Base-by-base conservation (phyloP, 768 basidiomycete species). In the Tricholoma sp. region DNA sequence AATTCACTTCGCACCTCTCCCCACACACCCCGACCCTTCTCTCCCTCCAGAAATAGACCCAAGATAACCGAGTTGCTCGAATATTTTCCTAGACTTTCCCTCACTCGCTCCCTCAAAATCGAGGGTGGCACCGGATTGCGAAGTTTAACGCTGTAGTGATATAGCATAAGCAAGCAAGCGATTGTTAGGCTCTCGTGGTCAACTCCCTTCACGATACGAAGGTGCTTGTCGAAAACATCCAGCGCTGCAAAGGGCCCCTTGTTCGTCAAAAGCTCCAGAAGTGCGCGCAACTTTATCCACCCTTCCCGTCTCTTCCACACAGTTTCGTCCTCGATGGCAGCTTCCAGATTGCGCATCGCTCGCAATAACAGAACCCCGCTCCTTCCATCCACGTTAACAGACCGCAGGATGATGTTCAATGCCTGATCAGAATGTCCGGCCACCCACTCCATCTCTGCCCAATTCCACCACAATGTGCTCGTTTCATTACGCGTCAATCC, bases 401-500 rank as follows among this genome's bases (percentile, higher is more conserved):
- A 78, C 18, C 75, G 78, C 45, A 86, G 66, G 42, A 85, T 74
- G 32, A 88, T 75, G 34, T 76, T 71, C 36, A 83, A 66, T 12
- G 85, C 78, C 33, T 77, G 74, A 32, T 81, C 77, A 17, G 72
- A 65, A 32, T 77, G 62, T 1, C 82, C 79, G 12, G 73, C 67
- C 10, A 90, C 66, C 91, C 91, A 94, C 68, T 91, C 90, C 79
- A 90, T 80, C 62, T 93, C 86, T 1, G 85, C 87, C 88, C 89
- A 93, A 61, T 86, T 82, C 84, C 85, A 91, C 88, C 88, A 93
- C 58, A 93, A 65, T 55, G 67, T 68, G 18, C 78, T 73, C 13
- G 70, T 64, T 32, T 74, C 78, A 4, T 65, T 64, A 32, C 71
- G 68, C 10, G 66, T 69, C 6, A 69, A 63, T 13, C 68, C 52